Evolutionary conservation across 2,329 filamentous ascomycete genomes (phyloP), one percentile per base, ranked within the genome.

Genomic region (Pyricularia sp.): DNA sequence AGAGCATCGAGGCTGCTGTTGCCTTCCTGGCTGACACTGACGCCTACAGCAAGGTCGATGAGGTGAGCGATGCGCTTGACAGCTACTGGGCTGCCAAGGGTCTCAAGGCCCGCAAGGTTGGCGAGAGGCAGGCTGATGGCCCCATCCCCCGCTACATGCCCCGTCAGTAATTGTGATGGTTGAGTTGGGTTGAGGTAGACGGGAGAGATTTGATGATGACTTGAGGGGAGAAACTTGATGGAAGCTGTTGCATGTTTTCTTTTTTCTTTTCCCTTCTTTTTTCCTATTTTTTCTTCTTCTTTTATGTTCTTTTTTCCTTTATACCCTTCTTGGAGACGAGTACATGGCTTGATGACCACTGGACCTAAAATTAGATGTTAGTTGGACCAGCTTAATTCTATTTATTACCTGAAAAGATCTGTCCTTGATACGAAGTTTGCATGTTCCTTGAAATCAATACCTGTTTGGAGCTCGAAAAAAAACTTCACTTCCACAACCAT

Each of bases 51-150:
- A 60, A 64, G 13, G 63, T 44, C 28, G 55, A 67, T 9, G 67
- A 67, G 12, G 68, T 74, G 33, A 64, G 69, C 31, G 65, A 68
- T 3, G 69, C 70, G 2, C 67, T 75, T n/a, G 69, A 72, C 26
- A 66, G 65, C 6, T 73, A 72, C 66, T 73, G 69, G 68, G 62
- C 65, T n/a, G 67, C 62, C 10, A 65, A 69, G 22, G 67, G 68
- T 9, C 19, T 64, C 62, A 64, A 59, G n/a, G 62, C 62, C 28
- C 55, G 55, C 55, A 59, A 28, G 55, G 55, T 59, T 28, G 55
- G 55, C 55, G 55, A 59, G 55, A 49, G 40, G 40, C 16, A 49
- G 40, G 40, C 19, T 19, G 40, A 49, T n/a, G 40, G 19, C 0
- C 40, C 40, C 7, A 49, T 49, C 40, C 40, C 40, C 40, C 40